phyloP scores from a whole-genome alignment of 2,329 filamentous ascomycete genomes.

The Colletotrichum sp. region DNA sequence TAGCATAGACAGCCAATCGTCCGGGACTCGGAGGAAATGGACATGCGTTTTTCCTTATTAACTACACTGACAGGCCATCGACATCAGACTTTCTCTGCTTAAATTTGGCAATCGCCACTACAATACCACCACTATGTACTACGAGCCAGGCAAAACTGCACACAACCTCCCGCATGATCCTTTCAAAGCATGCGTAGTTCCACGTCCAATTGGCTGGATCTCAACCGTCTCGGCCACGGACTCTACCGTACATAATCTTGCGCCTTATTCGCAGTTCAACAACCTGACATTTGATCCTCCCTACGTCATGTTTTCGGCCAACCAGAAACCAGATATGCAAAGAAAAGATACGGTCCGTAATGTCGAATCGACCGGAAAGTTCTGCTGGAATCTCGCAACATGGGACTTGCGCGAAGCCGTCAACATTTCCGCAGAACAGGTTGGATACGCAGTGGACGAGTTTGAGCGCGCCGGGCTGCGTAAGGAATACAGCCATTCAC shows the following conservation, averaged over 20 bases:
- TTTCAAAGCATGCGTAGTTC: constrained; percentile 59
- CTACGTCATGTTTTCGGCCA: constrained; percentile 66
- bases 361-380: constrained; percentile 58
- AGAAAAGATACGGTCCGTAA: constrained; percentile 65
- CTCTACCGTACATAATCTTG: constrained; percentile 52
- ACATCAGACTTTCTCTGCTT: background rate
- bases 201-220: constrained; percentile 69
- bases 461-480: constrained; percentile 43
- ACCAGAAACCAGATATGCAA: constrained; percentile 49
- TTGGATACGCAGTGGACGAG: constrained; percentile 56
- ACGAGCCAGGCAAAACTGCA: constrained; percentile 23
- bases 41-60: too few species aligned
- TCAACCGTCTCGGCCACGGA: constrained; percentile 54
- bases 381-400: constrained; percentile 66
- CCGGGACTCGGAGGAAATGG: background rate
- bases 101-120: background rate
- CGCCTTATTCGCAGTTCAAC: constrained; percentile 67
- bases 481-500: constrained; percentile 27
- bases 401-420: constrained; percentile 60
- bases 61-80: background rate
- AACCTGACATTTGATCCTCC: constrained; percentile 68
- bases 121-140: constrained; percentile 20
- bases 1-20: background rate
- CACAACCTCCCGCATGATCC: constrained; percentile 27
- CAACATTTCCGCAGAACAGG: constrained; percentile 57